Base-by-base conservation (phyloP, 768 basidiomycete species). In the Boletus sp. region DNA sequence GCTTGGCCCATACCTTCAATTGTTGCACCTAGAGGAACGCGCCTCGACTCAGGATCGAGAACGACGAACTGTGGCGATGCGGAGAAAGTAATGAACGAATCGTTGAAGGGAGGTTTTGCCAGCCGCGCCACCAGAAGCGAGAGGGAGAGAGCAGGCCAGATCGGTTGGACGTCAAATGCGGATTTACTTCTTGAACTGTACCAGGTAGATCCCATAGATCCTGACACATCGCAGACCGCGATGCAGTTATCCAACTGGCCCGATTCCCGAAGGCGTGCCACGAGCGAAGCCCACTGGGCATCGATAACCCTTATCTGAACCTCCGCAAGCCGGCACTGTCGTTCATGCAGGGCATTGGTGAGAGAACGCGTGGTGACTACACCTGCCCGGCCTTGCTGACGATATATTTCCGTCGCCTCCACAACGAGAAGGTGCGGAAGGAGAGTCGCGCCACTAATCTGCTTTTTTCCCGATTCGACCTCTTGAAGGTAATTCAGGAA, bases 151-250 rank as follows among this genome's bases (percentile, higher is more conserved):
- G 87, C 80, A 7, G 85, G 84, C 36, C 78, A 72, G 54, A 90
- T 86, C 0, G 89, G 88, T 17, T 54, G 0, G 28, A 67, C 58
- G 2, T 28, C 9, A n/a, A 60, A 62, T 2, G 57, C 15, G 2
- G 20, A 72, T 61, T 18, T 30, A 45, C 35, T 18, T 54, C 2
- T 49, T 8, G 42, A 33, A 0, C 20, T 5, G 1, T 28, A 1
- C 1, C 3, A 0, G 4, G 79, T 28, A 12, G 12, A 24, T 2
- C 84, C 86, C 89, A 90, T 90, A 9, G 85, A 87, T 0, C 85
- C 87, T 0, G 86, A 89, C 17, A 90, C 87, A 64, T 90, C 89
- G 68, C 86, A 89, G 29, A 90, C 63, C 0, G 88, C 88, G 28
- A 91, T 65, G 10, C 80, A 77, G 58, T 84, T 87, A 1, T 85